phyloP scores from a whole-genome alignment of 2,329 filamentous ascomycete genomes.

The Colletotrichum sansevieriae region DNA sequence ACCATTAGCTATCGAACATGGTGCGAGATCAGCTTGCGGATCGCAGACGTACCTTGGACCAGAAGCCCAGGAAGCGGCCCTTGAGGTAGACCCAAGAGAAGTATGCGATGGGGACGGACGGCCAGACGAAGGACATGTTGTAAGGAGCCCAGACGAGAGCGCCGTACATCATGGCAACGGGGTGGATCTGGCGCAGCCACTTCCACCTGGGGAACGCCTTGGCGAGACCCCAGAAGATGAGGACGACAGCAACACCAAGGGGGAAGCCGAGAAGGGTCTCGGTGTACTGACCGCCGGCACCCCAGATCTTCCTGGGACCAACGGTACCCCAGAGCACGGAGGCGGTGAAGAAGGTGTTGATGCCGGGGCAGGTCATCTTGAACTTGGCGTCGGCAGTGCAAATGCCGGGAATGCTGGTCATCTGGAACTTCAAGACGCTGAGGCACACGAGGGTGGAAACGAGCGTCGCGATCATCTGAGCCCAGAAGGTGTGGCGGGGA shows the following conservation, averaged over 20 bases:
- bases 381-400: slow-evolving; percentile 54
- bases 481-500: slow-evolving; percentile 70
- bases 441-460: slow-evolving; percentile 65
- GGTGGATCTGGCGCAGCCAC: slow-evolving; percentile 56
- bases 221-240: slow-evolving; percentile 53
- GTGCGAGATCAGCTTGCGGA: rapidly evolving
- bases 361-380: slow-evolving; percentile 53
- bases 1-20: slow-evolving; percentile 12
- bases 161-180: slow-evolving; percentile 58
- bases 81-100: slow-evolving; percentile 63
- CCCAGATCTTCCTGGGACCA: slow-evolving; percentile 54
- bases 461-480: slow-evolving; percentile 69
- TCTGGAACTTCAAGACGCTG: slow-evolving; percentile 63
- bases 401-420: slow-evolving; percentile 50
- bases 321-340: slow-evolving; percentile 58
- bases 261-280: slow-evolving; percentile 55
- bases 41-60: slow-evolving; percentile 58
- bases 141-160: slow-evolving; percentile 58
- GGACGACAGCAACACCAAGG: slow-evolving; percentile 52
- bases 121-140: slow-evolving; percentile 63
- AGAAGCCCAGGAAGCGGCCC: slow-evolving; percentile 59
- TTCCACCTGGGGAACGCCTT: slow-evolving; percentile 50
- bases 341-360: slow-evolving; percentile 57
- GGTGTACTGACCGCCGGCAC: slow-evolving; percentile 52
- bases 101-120: slow-evolving; percentile 61